Base-by-base conservation (phyloP, 2,329 filamentous ascomycete species). In the Alternaria arbusti region DNA sequence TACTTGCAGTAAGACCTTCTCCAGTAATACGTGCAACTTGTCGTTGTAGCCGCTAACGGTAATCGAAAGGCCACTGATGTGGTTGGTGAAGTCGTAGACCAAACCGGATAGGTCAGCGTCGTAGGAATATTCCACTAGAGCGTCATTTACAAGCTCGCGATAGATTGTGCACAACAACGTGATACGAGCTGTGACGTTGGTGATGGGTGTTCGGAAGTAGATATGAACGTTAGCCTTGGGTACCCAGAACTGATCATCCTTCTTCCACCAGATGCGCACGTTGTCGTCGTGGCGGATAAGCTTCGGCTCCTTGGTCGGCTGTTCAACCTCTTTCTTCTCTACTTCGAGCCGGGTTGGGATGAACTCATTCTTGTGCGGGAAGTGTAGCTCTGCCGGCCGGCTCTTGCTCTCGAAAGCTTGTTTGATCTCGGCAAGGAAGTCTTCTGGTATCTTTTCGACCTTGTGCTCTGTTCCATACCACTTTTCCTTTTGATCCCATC, bases 401-500 rank as follows among this genome's bases (percentile, higher is more conserved):
- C 88, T 84, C 23, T 85, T 82, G 46, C 86, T 86, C 2, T 87
- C 81, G 28, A 88, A 85, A 2, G 93, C 92, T 63, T 86, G 81
- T 57, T 87, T 85, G 65, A 97, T 85, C 54, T 93, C 89, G 11
- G 85, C 82, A 78, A 97, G 84, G 71, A 97, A 90, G 17, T 94
- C 89, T 13, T 86, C 77, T 0, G 94, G 90, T 36, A 99, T 92
- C 75, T 89, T 91, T 76, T 96, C 91, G 30, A 90, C 86, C 67
- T 89, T 92, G 81, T 97, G 97, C 75, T 98, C 94, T 0, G 96
- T 99, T 9, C 95, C 95, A 73, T 99, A 99, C 96, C 96, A 99
- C 77, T 94, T 93, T 83, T 99, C 96, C 76, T 91, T 96, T 78
- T 90, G 83, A 68, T 96, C 87, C 92, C 93, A 97, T 55, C 88